These are phyloP conservation scores for Solanum hybrid DNA, from an alignment of 305 asterid genomes.

Conservation along the genomic window DNA sequence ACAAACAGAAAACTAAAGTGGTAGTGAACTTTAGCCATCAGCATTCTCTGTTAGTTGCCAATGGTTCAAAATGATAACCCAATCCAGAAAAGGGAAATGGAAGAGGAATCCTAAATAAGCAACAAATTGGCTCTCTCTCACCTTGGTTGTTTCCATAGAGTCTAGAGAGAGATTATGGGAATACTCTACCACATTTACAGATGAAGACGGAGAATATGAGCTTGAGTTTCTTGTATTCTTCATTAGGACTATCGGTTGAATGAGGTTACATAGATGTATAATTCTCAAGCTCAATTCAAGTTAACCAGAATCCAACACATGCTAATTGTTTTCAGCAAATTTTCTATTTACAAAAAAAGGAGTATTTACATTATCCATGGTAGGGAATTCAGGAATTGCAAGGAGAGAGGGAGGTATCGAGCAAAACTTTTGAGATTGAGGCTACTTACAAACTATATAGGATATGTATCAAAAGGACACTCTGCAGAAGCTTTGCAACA, in stretches of 20 bases:
- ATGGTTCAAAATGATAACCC: not conserved
- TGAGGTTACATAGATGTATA: not conserved
- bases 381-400: not conserved
- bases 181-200: not conserved
- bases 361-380: not conserved
- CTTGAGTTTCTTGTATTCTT: not conserved
- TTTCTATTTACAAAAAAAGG: not conserved
- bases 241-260: not conserved
- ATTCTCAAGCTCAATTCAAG: not conserved
- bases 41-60: not conserved
- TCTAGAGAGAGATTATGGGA: not conserved
- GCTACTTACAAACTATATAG: not conserved
- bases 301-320: not conserved
- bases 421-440: not conserved
- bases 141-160: not conserved
- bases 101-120: not conserved
- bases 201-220: not conserved
- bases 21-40: not conserved
- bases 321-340: not conserved
- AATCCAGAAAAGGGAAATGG: not conserved
- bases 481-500: not conserved
- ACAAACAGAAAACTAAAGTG: not conserved
- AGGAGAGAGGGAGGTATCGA: not conserved
- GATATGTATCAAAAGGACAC: not conserved
- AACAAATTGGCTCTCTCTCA: not conserved